phyloP scores from a whole-genome alignment of 257 asterid species.

The Verbena officinalis region DNA sequence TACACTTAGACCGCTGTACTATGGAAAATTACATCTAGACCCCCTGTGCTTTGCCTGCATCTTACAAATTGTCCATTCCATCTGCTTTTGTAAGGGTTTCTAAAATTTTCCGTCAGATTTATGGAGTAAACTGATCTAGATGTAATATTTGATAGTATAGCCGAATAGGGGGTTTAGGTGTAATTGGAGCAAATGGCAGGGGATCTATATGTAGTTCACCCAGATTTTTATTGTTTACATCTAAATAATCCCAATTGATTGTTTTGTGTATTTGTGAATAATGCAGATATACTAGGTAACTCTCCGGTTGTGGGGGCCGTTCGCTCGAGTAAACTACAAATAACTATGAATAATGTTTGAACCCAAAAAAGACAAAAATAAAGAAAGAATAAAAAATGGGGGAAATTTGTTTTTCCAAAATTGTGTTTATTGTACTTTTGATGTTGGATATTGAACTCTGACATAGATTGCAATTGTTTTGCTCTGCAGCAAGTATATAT shows the following conservation, averaged over 20 bases:
- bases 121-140: no score
- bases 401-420: not conserved
- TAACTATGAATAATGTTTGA: not conserved
- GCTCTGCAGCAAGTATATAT: slow-evolving; percentile 8
- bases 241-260: not conserved
- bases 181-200: no score
- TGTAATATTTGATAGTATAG: no score
- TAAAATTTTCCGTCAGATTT: no score
- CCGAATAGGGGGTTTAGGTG: no score
- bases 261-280: slow-evolving; percentile 6
- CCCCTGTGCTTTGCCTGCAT: no score
- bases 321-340: slow-evolving; percentile 8
- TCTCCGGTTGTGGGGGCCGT: slow-evolving; percentile 16
- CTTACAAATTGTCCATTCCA: no score
- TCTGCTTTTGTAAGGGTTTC: no score
- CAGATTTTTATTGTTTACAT: not conserved
- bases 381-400: not conserved
- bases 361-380: no score
- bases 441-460: slow-evolving; percentile 22
- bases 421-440: slow-evolving; percentile 6
- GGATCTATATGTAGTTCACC: no score
- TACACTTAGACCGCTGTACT: no score
- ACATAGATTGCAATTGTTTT: slow-evolving; percentile 24
- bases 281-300: slow-evolving; percentile 33
- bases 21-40: no score